phyloP scores from a whole-genome alignment of 2,329 filamentous ascomycete genomes.

The Drechslera avenae region DNA sequence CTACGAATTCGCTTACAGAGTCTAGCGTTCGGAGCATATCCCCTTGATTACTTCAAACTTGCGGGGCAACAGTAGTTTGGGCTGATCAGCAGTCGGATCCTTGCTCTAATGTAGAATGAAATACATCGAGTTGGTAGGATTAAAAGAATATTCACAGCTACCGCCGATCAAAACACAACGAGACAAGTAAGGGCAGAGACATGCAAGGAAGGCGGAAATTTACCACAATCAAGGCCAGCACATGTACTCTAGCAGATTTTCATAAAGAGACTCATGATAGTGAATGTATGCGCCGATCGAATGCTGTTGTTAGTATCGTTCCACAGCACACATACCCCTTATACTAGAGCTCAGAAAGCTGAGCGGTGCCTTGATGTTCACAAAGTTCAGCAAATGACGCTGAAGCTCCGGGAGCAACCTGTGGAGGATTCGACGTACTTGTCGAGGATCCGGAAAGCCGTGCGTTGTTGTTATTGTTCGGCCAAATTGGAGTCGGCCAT shows the following conservation, averaged over 20 bases:
- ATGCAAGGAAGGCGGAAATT: background rate
- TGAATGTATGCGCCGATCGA: background rate
- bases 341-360: background rate
- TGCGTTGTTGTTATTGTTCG: background rate
- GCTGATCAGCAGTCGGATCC: no score
- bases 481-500: background rate
- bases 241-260: background rate
- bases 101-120: background rate
- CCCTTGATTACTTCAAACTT: no score
- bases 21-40: no score
- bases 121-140: background rate
- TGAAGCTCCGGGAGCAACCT: background rate
- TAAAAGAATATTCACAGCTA: background rate
- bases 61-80: no score
- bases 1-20: no score
- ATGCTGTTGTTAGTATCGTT: background rate
- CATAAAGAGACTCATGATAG: background rate
- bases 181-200: background rate
- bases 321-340: background rate
- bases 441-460: background rate
- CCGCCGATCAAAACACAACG: background rate
- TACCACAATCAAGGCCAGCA: background rate
- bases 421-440: background rate
- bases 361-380: background rate
- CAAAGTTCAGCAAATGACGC: background rate